These are phyloP conservation scores for Sphagnum fallax DNA, from an alignment of 228 moss, liverwort and hornwort genomes.

Conservation along the genomic window DNA sequence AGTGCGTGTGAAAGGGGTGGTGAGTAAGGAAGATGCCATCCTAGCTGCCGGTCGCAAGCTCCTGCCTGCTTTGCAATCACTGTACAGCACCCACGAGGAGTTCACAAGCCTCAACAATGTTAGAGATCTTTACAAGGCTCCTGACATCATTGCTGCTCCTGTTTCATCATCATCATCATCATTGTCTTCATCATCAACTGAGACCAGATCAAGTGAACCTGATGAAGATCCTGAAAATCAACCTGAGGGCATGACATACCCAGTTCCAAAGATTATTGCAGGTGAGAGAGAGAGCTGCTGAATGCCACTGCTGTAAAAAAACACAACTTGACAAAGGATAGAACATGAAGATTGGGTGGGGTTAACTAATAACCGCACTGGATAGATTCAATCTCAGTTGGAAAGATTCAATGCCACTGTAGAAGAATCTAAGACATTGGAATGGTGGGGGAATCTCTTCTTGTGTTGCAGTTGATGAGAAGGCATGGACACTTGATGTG, in stretches of 20 bases:
- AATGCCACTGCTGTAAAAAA: conserved; percentile 1
- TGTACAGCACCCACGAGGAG: conserved; percentile 30
- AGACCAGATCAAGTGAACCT: too few species aligned
- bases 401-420: too few species aligned
- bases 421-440: too few species aligned
- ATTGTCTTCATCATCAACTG: neutral
- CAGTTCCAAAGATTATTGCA: conserved; percentile 42
- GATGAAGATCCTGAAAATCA: conserved; percentile 4
- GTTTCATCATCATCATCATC: conserved; percentile 11
- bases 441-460: too few species aligned
- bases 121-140: conserved; percentile 27
- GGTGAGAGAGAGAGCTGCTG: conserved; percentile 21
- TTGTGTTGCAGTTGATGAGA: conserved; percentile 31
- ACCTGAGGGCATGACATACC: conserved; percentile 10
- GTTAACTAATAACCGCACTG: neutral
- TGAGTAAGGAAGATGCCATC: conserved; percentile 33
- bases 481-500: conserved; percentile 50
- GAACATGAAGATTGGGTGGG: neutral
- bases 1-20: conserved; percentile 13
- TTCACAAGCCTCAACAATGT: conserved; percentile 48
- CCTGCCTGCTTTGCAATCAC: conserved; percentile 24
- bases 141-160: conserved; percentile 10
- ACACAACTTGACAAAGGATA: neutral
- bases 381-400: too few species aligned
- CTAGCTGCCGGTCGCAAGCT: conserved; percentile 24